These are phyloP conservation scores for Alternaria brassicae DNA, from an alignment of 2,329 filamentous ascomycete genomes.

Conservation along the genomic window DNA sequence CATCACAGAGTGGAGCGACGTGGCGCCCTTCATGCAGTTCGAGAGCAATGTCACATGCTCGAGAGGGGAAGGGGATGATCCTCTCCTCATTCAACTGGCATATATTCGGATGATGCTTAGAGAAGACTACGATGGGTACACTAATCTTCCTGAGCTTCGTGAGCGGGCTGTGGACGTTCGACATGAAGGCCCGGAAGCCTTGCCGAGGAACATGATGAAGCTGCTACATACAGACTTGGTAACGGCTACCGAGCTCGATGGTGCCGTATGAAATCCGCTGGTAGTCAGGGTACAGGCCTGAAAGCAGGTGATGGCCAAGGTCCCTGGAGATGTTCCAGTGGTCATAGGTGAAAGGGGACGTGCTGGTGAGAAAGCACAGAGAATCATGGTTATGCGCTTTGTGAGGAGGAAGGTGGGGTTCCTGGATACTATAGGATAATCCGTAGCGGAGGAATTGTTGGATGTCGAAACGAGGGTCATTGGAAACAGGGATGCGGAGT, in stretches of 20 bases:
- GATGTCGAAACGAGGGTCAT: neutral
- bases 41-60: too few species aligned
- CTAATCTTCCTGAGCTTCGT: neutral
- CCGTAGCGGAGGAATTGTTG: neutral
- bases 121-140: neutral
- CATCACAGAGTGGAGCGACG: slow-evolving; percentile 13
- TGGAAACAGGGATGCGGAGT: neutral
- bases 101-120: neutral
- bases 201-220: slow-evolving; percentile 6
- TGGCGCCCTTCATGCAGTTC: neutral
- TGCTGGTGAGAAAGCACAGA: neutral
- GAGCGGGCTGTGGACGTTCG: slow-evolving; percentile 9
- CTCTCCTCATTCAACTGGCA: neutral
- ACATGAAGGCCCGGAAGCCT: slow-evolving; percentile 4
- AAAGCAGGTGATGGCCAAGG: slow-evolving; percentile 1
- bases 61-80: neutral
- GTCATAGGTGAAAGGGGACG: neutral
- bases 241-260: neutral
- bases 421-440: neutral
- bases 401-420: neutral
- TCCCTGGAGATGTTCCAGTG: neutral
- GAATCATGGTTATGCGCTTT: neutral
- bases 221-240: slow-evolving; percentile 18
- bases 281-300: slow-evolving; percentile 4
- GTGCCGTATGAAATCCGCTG: neutral